These are phyloP conservation scores for Candida railenensis DNA, from an alignment of 805 yeast species.

Conservation along the genomic window DNA sequence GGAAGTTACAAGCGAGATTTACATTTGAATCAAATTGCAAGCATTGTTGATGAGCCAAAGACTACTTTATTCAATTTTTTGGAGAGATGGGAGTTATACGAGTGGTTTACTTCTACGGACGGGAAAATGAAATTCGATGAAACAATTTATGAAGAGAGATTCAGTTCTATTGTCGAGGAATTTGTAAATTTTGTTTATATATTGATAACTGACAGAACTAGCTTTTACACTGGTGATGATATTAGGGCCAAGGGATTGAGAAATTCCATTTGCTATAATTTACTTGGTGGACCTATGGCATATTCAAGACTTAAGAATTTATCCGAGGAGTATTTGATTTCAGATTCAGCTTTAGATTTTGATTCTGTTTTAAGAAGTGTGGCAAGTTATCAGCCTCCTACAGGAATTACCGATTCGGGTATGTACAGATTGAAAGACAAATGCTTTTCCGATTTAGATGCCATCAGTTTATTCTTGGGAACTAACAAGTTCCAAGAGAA, in stretches of 20 bases:
- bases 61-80: conserved; percentile 36
- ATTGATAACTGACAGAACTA: conserved; percentile 37
- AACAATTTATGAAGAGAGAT: conserved; percentile 50
- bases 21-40: conserved; percentile 45
- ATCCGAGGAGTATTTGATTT: conserved; percentile 19
- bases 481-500: conserved; percentile 52
- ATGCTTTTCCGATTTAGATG: conserved; percentile 58
- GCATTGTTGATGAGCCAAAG: conserved; percentile 37
- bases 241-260: conserved; percentile 27
- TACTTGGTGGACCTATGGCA: conserved; percentile 52
- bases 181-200: conserved; percentile 45
- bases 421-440: conserved; percentile 65
- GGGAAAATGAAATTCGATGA: conserved; percentile 29
- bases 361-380: conserved; percentile 57
- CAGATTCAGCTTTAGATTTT: conserved; percentile 37
- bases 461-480: conserved; percentile 49
- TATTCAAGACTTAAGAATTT: conserved; percentile 46
- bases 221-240: conserved; percentile 18
- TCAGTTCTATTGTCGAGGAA: conserved; percentile 42
- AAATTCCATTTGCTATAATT: conserved; percentile 45
- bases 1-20: conserved; percentile 42
- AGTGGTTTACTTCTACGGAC: conserved; percentile 37
- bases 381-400: conserved; percentile 64
- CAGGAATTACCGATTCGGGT: conserved; percentile 57
- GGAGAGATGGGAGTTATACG: conserved; percentile 57